These are phyloP conservation scores for Phaeosphaeria sp. DNA, from an alignment of 2,329 filamentous ascomycete species.

Conservation along the genomic window DNA sequence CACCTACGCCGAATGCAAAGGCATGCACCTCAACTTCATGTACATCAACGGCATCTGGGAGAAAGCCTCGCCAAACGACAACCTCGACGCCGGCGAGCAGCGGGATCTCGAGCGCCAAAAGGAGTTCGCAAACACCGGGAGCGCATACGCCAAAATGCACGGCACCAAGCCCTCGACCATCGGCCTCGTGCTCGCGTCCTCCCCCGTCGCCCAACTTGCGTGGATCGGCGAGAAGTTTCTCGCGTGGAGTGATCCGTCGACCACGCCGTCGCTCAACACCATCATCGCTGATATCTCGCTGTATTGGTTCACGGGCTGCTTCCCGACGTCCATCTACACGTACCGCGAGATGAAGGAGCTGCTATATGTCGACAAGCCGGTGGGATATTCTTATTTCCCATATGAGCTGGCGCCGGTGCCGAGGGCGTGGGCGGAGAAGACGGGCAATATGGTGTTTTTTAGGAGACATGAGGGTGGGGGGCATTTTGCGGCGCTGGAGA, in stretches of 20 bases:
- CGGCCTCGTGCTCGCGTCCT: constrained; percentile 60
- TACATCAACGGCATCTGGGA: constrained; percentile 24
- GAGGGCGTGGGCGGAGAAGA: constrained; percentile 49
- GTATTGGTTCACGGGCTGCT: constrained; percentile 64
- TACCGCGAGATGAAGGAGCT: constrained; percentile 51
- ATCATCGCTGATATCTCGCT: constrained; percentile 60
- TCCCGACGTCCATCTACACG: constrained; percentile 57
- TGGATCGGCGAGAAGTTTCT: constrained; percentile 67
- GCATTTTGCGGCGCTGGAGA: constrained; percentile 61
- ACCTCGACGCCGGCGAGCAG: constrained; percentile 44
- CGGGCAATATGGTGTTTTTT: constrained; percentile 47
- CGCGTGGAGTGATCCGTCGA: constrained; percentile 57
- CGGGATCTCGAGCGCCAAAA: constrained; percentile 45
- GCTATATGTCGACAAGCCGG: constrained; percentile 49
- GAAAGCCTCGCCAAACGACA: constrained; percentile 22
- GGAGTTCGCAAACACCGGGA: constrained; percentile 52
- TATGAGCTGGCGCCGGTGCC: constrained; percentile 51
- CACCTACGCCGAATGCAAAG: constrained; percentile 57
- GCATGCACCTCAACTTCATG: constrained; percentile 42
- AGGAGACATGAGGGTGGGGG: constrained; percentile 43
- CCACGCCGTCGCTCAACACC: constrained; percentile 44
- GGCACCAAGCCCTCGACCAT: constrained; percentile 64
- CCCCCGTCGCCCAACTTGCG: constrained; percentile 63
- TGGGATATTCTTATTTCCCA: constrained; percentile 54
- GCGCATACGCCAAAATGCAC: constrained; percentile 61